phyloP scores from a whole-genome alignment of 805 yeast species.

The Debaryomyces maramus region DNA sequence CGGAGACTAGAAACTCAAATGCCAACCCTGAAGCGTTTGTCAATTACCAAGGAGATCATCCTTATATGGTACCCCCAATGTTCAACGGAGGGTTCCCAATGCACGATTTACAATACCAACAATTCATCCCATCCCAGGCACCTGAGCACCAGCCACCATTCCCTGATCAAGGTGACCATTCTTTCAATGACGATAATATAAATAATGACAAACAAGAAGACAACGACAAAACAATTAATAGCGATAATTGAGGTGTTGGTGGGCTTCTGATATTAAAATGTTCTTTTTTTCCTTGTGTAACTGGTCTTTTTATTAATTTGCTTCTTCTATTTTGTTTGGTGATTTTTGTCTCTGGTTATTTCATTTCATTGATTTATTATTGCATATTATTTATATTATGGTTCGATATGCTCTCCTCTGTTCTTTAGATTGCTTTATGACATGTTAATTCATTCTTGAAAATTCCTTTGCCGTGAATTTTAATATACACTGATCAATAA shows the following conservation, averaged over 20 bases:
- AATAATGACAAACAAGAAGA: neutral
- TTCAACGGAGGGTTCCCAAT: constrained; percentile 16
- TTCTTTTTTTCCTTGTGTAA: too few species aligned
- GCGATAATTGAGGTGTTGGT: neutral
- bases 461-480: too few species aligned
- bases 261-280: too few species aligned
- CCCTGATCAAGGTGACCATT: neutral
- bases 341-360: too few species aligned
- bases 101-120: constrained; percentile 16
- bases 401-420: too few species aligned
- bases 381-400: too few species aligned
- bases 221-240: constrained; percentile 3
- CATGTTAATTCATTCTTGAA: too few species aligned
- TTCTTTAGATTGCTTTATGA: too few species aligned
- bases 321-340: too few species aligned
- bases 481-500: too few species aligned
- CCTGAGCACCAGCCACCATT: neutral
- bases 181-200: neutral
- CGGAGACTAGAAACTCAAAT: constrained; percentile 2
- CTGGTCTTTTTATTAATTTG: too few species aligned
- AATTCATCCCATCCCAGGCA: constrained; percentile 10
- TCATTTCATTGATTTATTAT: too few species aligned
- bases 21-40: constrained; percentile 6
- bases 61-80: constrained; percentile 15
- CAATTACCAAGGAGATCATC: constrained; percentile 6